Conservation (phyloP, 345 rosid genomes). For the sweet orange (Citrus sinensis) region DVS_A1.0 CM039163.1:45782001-45782500, state of each 20-base stretch:
- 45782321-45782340: too few species aligned
- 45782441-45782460: background rate
- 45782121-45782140: background rate
- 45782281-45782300: too few species aligned
- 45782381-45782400: background rate
- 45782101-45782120: background rate
- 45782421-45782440: background rate
- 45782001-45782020: background rate
- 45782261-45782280: too few species aligned
- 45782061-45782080: background rate
- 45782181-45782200: background rate
- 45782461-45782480: background rate
- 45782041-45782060: slow-evolving; percentile 4
- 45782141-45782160: background rate
- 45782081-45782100: background rate
- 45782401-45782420: background rate
- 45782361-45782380: background rate
- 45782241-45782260: too few species aligned
- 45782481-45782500: background rate
- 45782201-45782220: background rate
- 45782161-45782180: background rate
- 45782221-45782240: background rate
- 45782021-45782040: background rate
- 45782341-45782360: too few species aligned
- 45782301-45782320: too few species aligned